Evolutionary conservation across 1,139 yeast species (phyloP), one percentile per base, ranked within the genome.

Genomic region (Yamadazyma dushanensis): DNA sequence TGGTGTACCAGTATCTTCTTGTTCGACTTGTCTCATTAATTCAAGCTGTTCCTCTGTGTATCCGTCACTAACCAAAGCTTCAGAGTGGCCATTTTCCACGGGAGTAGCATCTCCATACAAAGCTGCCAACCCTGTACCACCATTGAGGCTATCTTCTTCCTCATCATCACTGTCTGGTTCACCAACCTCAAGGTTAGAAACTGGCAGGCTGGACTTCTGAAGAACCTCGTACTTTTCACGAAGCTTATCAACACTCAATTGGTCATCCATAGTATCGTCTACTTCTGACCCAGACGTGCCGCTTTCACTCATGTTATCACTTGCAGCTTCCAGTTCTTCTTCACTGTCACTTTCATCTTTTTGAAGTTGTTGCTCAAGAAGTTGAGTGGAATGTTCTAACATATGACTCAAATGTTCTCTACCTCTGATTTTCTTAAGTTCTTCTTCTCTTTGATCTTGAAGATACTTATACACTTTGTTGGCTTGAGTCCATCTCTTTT

Each of bases 401-500:
- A 92, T 90, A 55, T 87, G 84, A 44, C 89, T 82, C 43, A 92
- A 70, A 54, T 90, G 96, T 47, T 86, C 85, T 55, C 92, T 85
- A 24, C 97, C 97, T 54, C 83, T 82, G 8, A 76, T 71, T 55
- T 79, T 68, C 68, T 86, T 77, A 59, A 86, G 65, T 59, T 79
- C 83, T 44, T 83, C 92, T 41, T 73, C 80, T 45, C 82, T 83
- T 43, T 70, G 70, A 25, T 59, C 61, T 41, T 70, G 76, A 34
- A 74, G 66, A 29, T 63, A 71, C 34, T 70, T 70, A 51, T 78
- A 82, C 0, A 95, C 97, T 54, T 87, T 89, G 44, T 83, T 86
- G 2, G 97, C 98, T 38, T 90, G 73, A 18, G 72, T 66, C 99
- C 99, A 94, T 54, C 95, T 81, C 55, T 83, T 88, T 62, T 83